Conservation (phyloP, 2,329 filamentous ascomycete species). For the Xylaria multiplex region DNA sequence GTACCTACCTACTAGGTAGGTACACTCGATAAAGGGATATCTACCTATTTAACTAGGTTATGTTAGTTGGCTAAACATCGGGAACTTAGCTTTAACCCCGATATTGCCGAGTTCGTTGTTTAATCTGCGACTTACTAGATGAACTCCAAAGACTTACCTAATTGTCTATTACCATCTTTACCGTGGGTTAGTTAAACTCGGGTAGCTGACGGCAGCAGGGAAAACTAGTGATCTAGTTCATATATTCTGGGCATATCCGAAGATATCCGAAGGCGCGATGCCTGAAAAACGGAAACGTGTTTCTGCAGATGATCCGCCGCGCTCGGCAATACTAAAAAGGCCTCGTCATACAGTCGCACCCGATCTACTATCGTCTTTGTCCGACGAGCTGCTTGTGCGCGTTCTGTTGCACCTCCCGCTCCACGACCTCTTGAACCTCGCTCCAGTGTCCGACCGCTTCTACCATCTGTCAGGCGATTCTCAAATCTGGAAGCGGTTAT, state of each 20-base stretch:
- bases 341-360: slow-evolving; percentile 47
- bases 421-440: slow-evolving; percentile 69
- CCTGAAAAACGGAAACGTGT: slow-evolving; percentile 41
- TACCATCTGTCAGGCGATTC: slow-evolving; percentile 78
- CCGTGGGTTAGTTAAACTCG: neutral
- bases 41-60: too few relatives aligned
- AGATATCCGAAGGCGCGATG: neutral
- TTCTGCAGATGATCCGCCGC: slow-evolving; percentile 37
- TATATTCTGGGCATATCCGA: neutral
- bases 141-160: neutral
- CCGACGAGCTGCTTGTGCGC: slow-evolving; percentile 87
- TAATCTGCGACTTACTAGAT: neutral
- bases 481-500: slow-evolving; percentile 90
- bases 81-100: slow-evolving; percentile 15
- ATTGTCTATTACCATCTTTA: neutral
- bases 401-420: slow-evolving; percentile 82
- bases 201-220: neutral
- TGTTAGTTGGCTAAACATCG: neutral
- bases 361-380: slow-evolving; percentile 78
- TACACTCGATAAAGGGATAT: too few relatives aligned
- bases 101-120: slow-evolving; percentile 15
- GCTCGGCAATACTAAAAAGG: slow-evolving; percentile 54
- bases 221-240: neutral
- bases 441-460: slow-evolving; percentile 79
- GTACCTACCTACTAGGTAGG: too few relatives aligned